These are phyloP conservation scores for Globisporangium spiculum DNA, from an alignment of 352 stramenopile genomes.

Conservation along the genomic window DNA sequence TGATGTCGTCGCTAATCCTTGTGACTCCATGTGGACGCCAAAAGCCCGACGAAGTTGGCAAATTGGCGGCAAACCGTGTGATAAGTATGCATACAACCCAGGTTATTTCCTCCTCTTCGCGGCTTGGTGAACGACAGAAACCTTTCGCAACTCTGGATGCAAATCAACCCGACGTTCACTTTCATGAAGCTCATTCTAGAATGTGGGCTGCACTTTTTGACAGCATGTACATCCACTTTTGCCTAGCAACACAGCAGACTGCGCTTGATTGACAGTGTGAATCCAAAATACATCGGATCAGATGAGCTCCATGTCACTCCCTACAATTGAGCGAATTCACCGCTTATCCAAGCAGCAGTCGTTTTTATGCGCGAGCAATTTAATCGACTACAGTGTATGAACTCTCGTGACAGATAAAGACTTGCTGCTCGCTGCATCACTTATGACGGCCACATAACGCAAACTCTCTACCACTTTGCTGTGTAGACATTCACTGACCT, in stretches of 20 bases:
- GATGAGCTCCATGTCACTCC: neutral
- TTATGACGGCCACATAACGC: no score
- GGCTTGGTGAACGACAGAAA: no score
- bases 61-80: neutral
- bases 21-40: neutral
- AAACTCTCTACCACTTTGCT: no score
- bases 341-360: neutral
- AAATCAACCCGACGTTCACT: neutral
- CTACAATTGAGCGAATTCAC: neutral
- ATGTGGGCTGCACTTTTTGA: no score
- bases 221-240: no score
- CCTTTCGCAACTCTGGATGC: neutral
- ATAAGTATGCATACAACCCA: neutral
- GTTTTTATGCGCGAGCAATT: conserved; percentile 1
- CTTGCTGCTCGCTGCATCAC: no score
- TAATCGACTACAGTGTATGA: neutral
- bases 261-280: no score
- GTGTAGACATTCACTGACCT: no score
- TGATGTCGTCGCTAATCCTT: no score
- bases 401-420: neutral
- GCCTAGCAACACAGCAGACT: no score
- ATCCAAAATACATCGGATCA: neutral
- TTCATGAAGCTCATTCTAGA: no score
- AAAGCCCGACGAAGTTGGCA: neutral
- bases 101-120: neutral